These are phyloP conservation scores for Scenedesmus sp. DNA, from an alignment of 163 green algal genomes.

Conservation along the genomic window DNA sequence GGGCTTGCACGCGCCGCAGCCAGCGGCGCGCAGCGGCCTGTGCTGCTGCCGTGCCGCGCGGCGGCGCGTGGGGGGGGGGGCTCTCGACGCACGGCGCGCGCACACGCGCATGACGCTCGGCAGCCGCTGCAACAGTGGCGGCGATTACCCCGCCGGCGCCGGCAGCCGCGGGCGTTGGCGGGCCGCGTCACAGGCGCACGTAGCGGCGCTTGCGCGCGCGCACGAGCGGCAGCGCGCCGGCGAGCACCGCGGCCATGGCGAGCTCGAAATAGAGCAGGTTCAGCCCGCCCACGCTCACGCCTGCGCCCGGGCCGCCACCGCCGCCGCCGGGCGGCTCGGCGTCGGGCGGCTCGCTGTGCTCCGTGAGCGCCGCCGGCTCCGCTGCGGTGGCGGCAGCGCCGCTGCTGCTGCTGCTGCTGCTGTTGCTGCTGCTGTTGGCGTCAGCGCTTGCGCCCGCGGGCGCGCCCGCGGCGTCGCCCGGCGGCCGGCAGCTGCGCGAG, in stretches of 20 bases:
- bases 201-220: constrained; percentile 13
- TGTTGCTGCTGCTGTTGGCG: not conserved
- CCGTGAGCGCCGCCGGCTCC: not conserved
- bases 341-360: not conserved
- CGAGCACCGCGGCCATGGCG: constrained; percentile 16
- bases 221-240: constrained; percentile 22
- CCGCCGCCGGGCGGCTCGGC: not conserved
- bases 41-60: no score
- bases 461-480: not conserved
- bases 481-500: not conserved
- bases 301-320: not conserved
- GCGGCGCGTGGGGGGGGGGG: no score
- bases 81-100: no score
- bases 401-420: not conserved
- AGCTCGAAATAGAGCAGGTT: constrained; percentile 45
- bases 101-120: no score
- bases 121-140: no score
- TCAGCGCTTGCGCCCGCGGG: not conserved
- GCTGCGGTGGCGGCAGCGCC: not conserved
- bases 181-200: constrained; percentile 17
- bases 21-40: no score
- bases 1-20: no score
- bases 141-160: no score
- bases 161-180: no score
- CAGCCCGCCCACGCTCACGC: constrained; percentile 10